Evolutionary conservation across 345 rosid genomes (phyloP).

Genomic region (Corchorus olitorius): DNA sequence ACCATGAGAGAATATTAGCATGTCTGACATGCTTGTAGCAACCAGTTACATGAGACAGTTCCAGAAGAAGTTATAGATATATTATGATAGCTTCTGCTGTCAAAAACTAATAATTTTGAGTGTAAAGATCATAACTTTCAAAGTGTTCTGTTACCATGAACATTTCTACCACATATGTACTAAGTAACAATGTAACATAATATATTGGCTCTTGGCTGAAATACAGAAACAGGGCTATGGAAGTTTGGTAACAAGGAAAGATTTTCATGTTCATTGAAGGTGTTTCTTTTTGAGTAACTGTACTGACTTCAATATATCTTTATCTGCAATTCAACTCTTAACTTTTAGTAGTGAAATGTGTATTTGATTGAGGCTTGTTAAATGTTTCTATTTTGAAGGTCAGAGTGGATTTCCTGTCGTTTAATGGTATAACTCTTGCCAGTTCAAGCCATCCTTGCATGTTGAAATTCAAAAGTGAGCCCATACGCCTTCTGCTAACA

Average conservation of each 20-base stretch:
- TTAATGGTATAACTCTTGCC: conserved; percentile 55
- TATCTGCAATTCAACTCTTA: neutral
- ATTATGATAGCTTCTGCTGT: neutral
- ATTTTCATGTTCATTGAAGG: neutral
- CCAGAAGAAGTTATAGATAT: neutral
- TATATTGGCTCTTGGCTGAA: neutral
- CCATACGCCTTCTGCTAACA: conserved; percentile 59
- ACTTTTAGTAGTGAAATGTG: neutral
- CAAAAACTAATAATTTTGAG: neutral
- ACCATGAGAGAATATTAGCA: neutral
- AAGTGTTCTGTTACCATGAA: neutral
- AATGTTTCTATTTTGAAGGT: conserved; percentile 52
- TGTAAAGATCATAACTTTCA: neutral
- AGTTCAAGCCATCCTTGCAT: conserved; percentile 74
- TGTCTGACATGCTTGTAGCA: too few relatives aligned
- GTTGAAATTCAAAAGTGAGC: conserved; percentile 75
- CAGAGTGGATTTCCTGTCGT: conserved; percentile 68
- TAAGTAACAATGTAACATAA: neutral
- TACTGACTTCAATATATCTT: neutral
- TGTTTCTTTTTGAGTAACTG: conserved; percentile 2
- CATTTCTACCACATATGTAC: neutral
- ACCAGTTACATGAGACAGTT: neutral
- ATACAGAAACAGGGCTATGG: neutral
- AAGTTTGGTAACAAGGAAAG: conserved; percentile 12
- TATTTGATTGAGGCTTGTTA: neutral